Evolutionary conservation across 148 eudicot species (phyloP).

Genomic region (Linanthus parryae): DNA sequence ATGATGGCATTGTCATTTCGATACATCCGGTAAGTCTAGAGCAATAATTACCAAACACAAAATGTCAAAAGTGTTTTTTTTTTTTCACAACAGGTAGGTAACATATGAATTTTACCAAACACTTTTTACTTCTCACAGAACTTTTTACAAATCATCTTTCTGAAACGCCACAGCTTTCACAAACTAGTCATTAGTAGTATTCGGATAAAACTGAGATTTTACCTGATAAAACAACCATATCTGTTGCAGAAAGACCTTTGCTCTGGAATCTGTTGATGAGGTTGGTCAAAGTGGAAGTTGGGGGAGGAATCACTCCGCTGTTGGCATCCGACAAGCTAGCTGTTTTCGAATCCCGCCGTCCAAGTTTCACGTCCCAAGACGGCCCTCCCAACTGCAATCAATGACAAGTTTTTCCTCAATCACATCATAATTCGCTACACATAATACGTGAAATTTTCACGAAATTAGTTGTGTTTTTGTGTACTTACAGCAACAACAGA

Average conservation of each 20-base stretch:
- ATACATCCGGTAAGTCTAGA: no score
- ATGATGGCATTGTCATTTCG: no score
- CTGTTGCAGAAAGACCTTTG: slow-evolving; percentile 18
- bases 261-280: slow-evolving; percentile 24
- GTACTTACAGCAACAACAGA: slow-evolving; percentile 43
- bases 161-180: no score
- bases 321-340: slow-evolving; percentile 39
- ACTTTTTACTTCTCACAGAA: no score
- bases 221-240: slow-evolving; percentile 30
- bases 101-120: no score
- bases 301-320: slow-evolving; percentile 39
- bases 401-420: no score
- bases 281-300: slow-evolving; percentile 25
- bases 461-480: no score
- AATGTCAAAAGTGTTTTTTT: no score
- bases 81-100: background rate
- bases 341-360: slow-evolving; percentile 47
- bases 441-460: no score
- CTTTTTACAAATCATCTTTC: no score
- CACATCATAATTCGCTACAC: background rate
- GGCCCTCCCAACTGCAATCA: slow-evolving; percentile 38
- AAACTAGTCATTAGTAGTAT: no score
- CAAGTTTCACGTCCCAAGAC: slow-evolving; percentile 38
- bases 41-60: no score
- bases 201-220: background rate